These are phyloP conservation scores for Schizophyllum amplum DNA, from an alignment of 1,284 basidiomycete species.

Conservation along the genomic window DNA sequence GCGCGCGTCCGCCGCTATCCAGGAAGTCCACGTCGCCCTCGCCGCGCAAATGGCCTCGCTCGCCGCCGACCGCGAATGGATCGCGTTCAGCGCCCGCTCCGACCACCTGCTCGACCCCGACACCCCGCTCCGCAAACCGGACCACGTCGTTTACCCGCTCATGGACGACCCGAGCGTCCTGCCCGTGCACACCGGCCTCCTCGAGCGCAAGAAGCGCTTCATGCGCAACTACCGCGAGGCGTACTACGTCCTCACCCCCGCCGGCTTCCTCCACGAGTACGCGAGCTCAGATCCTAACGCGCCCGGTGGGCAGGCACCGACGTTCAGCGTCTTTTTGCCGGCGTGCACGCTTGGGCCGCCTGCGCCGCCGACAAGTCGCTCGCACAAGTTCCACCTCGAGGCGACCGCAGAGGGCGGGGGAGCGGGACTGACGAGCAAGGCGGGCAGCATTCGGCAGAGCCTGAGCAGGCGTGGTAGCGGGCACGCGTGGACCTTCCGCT, in stretches of 20 bases:
- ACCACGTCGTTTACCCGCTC: constrained; percentile 81
- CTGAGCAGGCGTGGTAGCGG: constrained; percentile 32
- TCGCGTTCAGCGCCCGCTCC: constrained; percentile 87
- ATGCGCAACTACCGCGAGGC: constrained; percentile 84
- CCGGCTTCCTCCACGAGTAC: constrained; percentile 94
- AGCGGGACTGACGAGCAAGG: constrained; percentile 31
- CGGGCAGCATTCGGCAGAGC: constrained; percentile 39
- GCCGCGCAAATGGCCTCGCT: constrained; percentile 78
- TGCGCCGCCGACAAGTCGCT: constrained; percentile 60
- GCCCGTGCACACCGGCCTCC: constrained; percentile 83
- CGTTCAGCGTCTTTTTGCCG: constrained; percentile 90
- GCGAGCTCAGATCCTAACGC: constrained; percentile 69
- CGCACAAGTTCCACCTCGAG: constrained; percentile 98
- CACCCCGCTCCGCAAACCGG: constrained; percentile 82
- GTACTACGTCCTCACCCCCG: constrained; percentile 94
- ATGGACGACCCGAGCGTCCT: constrained; percentile 90
- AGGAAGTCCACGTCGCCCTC: constrained; percentile 76
- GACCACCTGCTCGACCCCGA: constrained; percentile 98
- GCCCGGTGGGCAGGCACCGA: constrained; percentile 49
- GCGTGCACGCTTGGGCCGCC: constrained; percentile 95
- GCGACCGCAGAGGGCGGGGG: constrained; percentile 74
- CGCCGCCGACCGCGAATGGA: constrained; percentile 93
- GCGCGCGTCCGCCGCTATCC: constrained; percentile 74
- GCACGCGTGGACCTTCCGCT: constrained; percentile 88
- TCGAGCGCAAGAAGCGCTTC: constrained; percentile 97